Conservation (phyloP, 148 eudicot genomes). For the Camellia japonica region DNA sequence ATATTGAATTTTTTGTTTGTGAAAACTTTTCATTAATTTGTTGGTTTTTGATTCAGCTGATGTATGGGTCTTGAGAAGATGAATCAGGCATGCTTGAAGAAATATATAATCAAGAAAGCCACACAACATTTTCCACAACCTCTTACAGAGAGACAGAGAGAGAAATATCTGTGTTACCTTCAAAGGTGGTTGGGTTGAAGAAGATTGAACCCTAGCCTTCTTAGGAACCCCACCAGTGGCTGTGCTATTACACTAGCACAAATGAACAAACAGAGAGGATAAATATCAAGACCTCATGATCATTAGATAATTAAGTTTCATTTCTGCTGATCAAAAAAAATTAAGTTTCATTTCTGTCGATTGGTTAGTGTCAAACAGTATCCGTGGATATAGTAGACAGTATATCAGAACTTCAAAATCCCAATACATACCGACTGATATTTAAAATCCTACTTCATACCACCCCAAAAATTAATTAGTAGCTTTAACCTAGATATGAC, state of each 20-base stretch:
- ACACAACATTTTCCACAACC: not conserved
- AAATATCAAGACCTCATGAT: not conserved
- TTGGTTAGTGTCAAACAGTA: too few species aligned
- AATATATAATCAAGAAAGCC: not conserved
- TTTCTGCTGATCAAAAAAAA: too few species aligned
- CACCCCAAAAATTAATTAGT: too few species aligned
- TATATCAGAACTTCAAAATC: too few species aligned
- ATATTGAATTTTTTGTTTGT: too few species aligned
- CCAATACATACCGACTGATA: too few species aligned
- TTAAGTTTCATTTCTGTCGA: too few species aligned
- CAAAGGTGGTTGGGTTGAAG: conserved; percentile 67
- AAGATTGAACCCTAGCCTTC: conserved; percentile 73
- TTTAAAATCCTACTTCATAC: too few species aligned
- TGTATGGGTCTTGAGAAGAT: not conserved
- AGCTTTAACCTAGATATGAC: too few species aligned
- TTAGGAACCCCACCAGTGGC: conserved; percentile 55
- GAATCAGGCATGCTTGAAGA: not conserved
- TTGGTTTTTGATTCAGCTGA: not conserved
- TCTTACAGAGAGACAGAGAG: not conserved
- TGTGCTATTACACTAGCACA: conserved; percentile 61
- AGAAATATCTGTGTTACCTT: conserved; percentile 52
- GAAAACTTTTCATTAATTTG: not conserved
- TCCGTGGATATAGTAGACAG: too few species aligned
- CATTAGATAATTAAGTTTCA: too few species aligned
- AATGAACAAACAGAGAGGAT: not conserved